These are phyloP conservation scores for Kwoniella heveanensis DNA, from an alignment of 768 basidiomycete species.

Conservation along the genomic window DNA sequence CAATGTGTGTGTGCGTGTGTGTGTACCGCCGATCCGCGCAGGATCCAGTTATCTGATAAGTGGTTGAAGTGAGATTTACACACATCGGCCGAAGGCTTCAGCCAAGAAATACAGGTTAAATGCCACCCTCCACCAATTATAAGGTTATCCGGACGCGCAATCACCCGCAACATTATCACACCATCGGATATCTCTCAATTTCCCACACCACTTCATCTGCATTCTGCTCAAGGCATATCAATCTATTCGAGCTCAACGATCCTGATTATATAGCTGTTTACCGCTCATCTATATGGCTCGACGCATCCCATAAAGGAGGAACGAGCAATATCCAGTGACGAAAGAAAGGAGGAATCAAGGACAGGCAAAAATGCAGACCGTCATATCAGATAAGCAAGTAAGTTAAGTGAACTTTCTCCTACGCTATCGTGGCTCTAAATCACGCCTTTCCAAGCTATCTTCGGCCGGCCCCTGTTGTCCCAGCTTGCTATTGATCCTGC, in stretches of 20 bases:
- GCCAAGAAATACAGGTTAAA: no score
- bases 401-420: constrained; percentile 6
- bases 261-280: no score
- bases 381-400: constrained; percentile 26
- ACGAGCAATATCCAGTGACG: no score
- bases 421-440: neutral
- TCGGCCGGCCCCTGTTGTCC: constrained; percentile 14
- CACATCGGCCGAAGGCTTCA: neutral
- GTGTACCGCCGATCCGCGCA: no score
- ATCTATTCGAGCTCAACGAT: no score
- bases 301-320: no score
- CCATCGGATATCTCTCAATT: constrained; percentile 1
- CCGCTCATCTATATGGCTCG: no score
- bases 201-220: constrained; percentile 3
- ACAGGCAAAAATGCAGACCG: constrained; percentile 14
- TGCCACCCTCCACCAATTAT: no score
- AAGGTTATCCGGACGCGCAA: neutral
- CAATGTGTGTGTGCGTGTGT: no score
- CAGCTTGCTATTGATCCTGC: no score
- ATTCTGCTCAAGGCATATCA: no score
- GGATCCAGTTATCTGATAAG: constrained; percentile 3
- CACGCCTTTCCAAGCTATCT: neutral
- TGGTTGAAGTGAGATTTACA: neutral
- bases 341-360: neutral
- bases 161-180: neutral